A percentile compares a stretch with the other conserved stretches of the same genome.
phyloP scores from a whole-genome alignment of 495 filamentous ascomycete genomes.

The Glarea lozoyensis region DNA sequence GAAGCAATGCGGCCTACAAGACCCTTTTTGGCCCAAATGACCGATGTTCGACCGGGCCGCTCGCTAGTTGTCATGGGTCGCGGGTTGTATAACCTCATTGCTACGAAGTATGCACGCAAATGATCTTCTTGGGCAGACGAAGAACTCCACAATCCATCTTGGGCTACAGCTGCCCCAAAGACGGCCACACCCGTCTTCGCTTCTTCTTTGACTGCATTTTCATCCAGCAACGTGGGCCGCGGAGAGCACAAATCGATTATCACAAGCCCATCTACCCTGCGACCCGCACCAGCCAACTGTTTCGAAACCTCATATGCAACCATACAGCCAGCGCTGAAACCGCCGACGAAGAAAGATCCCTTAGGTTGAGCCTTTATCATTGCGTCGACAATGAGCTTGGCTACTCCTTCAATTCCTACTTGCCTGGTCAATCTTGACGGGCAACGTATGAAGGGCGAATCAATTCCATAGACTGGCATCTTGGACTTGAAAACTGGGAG shows the following conservation, averaged over 20 bases:
- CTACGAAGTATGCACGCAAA: background rate
- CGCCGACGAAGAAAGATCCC: constrained; percentile 60
- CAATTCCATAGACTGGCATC: constrained; percentile 34
- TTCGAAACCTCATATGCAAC: constrained; percentile 77
- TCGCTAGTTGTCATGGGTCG: background rate
- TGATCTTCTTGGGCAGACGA: background rate
- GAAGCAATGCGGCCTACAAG: no score
- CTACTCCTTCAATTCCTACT: constrained; percentile 46
- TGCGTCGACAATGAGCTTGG: constrained; percentile 46
- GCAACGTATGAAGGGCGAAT: constrained; percentile 50
- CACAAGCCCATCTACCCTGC: constrained; percentile 39
- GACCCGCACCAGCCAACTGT: constrained; percentile 56
- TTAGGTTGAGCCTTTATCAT: constrained; percentile 50
- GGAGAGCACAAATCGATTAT: constrained; percentile 2
- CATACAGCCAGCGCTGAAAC: constrained; percentile 81
- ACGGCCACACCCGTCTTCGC: no score
- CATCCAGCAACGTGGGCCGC: background rate
- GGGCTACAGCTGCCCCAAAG: no score
- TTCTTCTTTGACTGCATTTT: no score
- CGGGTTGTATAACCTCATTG: background rate
- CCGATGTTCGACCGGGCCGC: background rate
- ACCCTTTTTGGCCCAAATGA: background rate
- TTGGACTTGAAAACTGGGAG: no score
- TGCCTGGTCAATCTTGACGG: constrained; percentile 48
- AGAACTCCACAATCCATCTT: background rate